Base-by-base conservation (phyloP, 306 rosid genomes). In the Corylus avellana region DNA sequence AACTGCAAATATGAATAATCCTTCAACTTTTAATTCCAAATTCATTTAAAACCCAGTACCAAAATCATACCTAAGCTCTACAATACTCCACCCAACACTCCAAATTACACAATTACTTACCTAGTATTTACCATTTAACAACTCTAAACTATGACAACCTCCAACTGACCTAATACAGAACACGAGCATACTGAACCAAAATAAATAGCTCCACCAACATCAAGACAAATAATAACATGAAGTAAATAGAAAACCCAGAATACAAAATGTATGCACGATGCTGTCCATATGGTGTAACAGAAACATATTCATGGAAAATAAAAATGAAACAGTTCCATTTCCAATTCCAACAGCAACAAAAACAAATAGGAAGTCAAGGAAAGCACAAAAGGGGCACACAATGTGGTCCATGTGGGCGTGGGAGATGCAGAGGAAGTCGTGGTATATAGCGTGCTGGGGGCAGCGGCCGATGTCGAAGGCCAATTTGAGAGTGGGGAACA, bases 331-430 rank as follows among this genome's bases (percentile, higher is more conserved):
- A 57, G 1, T 16, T 35, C 27, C 37, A 13, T 3, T 29, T 35
- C 22, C 49, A 66, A 7, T 37, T 11, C 37, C 20, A 47, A 20
- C 39, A 44, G 37, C 5, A 22, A 44, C 14, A 6, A 70, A 70
- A 10, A 25, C 3, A 46, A 5, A 70, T 8, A 44, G 10, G 48
- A 48, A 22, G 8, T 5, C 14, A 70, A 48, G 37, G 29, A 47
- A 17, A 53, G 75, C 73, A 39, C 27, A 32, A 68, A 78, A 27
- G 80, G 48, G 66, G 44, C 93, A 83, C 80, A 95, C 98, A 68
- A 95, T 95, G 91, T 93, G 98, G 85, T 95, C 98, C 97, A 95
- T 89, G 83, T 95, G 98, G 25, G 91, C 91, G 85, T 93, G 98
- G n/a, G 98, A 91, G 85, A 92, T 93, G 32, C 89, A 87, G 75